Percentiles rank a stretch among this genome's conserved stretches.
Conservation (phyloP, 2,329 filamentous ascomycete species). For the Zymoseptoria brevis region DNA sequence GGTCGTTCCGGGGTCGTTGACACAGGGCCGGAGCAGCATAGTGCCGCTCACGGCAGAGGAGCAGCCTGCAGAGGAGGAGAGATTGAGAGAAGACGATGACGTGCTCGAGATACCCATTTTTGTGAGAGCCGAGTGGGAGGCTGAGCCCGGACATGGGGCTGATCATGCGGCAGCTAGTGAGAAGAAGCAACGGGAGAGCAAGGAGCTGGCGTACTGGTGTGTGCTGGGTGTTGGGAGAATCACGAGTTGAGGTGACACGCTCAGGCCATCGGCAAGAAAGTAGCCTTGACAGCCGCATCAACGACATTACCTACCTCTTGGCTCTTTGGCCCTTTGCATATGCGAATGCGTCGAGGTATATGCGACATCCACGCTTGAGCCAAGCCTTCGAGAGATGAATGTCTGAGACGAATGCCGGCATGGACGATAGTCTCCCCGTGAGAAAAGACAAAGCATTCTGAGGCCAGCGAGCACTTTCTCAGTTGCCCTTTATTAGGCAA, state of each 20-base stretch:
- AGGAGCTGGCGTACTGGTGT: constrained; percentile 92
- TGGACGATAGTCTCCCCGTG: too few species aligned
- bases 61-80: constrained; percentile 34
- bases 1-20: constrained; percentile 56
- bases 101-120: constrained; percentile 88
- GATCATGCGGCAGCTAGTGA: constrained; percentile 45
- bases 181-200: constrained; percentile 63
- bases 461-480: too few species aligned
- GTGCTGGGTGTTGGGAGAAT: constrained; percentile 83
- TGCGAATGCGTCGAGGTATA: too few species aligned
- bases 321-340: too few species aligned
- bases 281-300: too few species aligned
- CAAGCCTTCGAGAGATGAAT: too few species aligned
- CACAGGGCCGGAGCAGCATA: constrained; percentile 24
- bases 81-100: constrained; percentile 49
- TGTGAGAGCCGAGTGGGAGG: constrained; percentile 85
- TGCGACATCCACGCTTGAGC: too few species aligned
- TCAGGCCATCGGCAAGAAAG: neutral
- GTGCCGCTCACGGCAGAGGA: constrained; percentile 20
- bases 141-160: constrained; percentile 55
- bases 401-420: too few species aligned
- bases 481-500: too few species aligned
- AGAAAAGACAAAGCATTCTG: too few species aligned
- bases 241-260: constrained; percentile 20
- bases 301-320: too few species aligned